Percentiles rank a stretch among this genome's conserved stretches.
phyloP scores from a whole-genome alignment of 805 yeast genomes.

The Starmerella geochares region DNA sequence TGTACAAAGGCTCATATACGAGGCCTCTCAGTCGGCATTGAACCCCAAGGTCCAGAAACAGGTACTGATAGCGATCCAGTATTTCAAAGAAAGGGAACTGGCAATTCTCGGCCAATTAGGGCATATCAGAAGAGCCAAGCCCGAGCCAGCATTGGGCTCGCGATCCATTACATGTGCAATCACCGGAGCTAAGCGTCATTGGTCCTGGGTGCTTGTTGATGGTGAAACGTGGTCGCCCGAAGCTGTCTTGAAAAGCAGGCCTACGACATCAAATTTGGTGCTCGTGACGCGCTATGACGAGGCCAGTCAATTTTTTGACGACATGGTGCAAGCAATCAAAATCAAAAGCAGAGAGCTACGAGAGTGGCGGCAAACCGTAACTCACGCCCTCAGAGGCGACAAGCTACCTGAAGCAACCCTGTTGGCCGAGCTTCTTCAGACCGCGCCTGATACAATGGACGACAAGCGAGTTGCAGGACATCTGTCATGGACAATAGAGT shows the following conservation, averaged over 20 bases:
- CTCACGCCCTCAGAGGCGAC: background rate
- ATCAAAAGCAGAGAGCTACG: no score
- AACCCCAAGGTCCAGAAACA: background rate
- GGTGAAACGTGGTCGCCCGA: constrained; percentile 4
- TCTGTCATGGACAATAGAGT: background rate
- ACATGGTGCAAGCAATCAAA: background rate
- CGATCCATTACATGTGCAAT: background rate
- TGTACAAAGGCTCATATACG: constrained; percentile 50
- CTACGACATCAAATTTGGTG: background rate
- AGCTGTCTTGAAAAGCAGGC: background rate
- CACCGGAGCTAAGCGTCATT: constrained; percentile 1
- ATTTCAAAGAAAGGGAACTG: background rate
- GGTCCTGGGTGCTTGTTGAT: constrained; percentile 4
- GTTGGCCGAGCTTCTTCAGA: background rate
- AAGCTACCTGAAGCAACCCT: background rate
- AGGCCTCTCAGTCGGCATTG: constrained; percentile 22
- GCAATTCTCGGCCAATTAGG: background rate
- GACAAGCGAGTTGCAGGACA: background rate
- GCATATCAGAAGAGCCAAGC: background rate
- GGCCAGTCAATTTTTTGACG: background rate
- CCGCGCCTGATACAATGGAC: background rate
- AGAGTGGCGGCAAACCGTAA: background rate
- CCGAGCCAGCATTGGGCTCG: background rate
- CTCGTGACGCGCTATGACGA: background rate
- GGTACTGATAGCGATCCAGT: background rate